A percentile compares a stretch with the other conserved stretches of the same genome.
Conservation (phyloP, 306 rosid genomes). For the Cucumis melo region DNA sequence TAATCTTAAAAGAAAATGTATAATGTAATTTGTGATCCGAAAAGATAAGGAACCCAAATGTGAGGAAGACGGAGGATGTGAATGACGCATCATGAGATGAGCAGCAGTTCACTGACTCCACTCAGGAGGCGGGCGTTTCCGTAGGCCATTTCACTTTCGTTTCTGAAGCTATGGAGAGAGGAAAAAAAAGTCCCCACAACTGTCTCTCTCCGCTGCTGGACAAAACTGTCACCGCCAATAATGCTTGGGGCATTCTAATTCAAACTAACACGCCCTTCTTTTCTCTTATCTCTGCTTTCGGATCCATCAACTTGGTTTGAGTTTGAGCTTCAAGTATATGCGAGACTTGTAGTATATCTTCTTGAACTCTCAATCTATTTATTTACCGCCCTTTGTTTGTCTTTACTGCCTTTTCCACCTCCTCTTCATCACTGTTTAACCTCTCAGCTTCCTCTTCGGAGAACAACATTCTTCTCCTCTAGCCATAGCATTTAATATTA, state of each 20-base stretch:
- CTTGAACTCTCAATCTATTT: not conserved
- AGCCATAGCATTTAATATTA: constrained; percentile 44
- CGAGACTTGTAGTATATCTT: not conserved
- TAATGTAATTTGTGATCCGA: not conserved
- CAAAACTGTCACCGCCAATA: constrained; percentile 93
- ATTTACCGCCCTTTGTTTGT: not conserved
- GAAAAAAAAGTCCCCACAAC: constrained; percentile 67
- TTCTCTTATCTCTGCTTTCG: not conserved
- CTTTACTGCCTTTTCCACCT: not conserved
- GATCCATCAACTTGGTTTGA: not conserved
- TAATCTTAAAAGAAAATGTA: not conserved
- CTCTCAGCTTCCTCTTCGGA: not conserved
- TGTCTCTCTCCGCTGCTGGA: constrained; percentile 59
- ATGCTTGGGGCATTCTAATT: constrained; percentile 55
- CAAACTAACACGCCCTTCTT: constrained; percentile 43
- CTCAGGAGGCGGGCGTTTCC: constrained; percentile 33
- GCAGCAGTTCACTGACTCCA: constrained; percentile 8
- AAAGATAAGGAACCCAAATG: not conserved
- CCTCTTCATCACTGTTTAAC: not conserved
- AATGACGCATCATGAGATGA: constrained; percentile 25
- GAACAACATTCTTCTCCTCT: not conserved
- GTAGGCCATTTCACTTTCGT: not conserved
- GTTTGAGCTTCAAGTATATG: not conserved
- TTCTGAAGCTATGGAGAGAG: constrained; percentile 18
- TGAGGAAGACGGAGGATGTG: not conserved